Base-by-base conservation (phyloP, 192 early-diverging fungal genomes). In the Coemansia sp. region DNA sequence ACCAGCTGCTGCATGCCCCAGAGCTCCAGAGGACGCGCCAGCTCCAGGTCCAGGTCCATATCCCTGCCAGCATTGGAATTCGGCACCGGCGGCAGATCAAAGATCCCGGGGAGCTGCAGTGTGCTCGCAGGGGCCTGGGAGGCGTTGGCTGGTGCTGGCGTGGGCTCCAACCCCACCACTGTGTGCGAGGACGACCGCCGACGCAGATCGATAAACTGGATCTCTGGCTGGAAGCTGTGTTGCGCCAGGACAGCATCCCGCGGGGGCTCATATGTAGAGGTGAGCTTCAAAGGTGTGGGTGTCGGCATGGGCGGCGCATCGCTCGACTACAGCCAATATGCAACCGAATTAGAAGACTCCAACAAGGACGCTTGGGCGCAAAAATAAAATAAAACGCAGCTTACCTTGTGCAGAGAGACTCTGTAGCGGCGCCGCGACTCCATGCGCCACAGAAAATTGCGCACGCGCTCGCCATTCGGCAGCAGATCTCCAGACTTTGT, bases 401-500 rank as follows among this genome's bases (percentile, higher is more conserved):
- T 65, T 70, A 60, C 69, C 42, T 42, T 37, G 39, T 23, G 34
- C 13, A 26, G 42, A 55, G 38, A 18, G 23, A 16, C 45, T 28
- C 39, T 59, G 11, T 9, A 26, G 4, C 62, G 43, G 2, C 62
- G 63, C 2, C 38, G 51, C 24, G 28, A 55, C 28, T 67, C 58
- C 70, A 82, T 82, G 42, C 79, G 79, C 79, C 79, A 82, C 18
- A 82, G 79, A 36, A 76, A 23, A 38, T 82, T 82, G 50, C 79
- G 73, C 31, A 68, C 64, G 9, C 79, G 73, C 33, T 60, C 16
- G 57, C 79, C 73, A 55, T 73, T 69, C 8, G 79, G 74, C 64
- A 76, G 16, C 39, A 76, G 26, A 21, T 46, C 21, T 23, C 69
- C 74, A 5, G 74, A 80, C 38, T 51, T 57, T 23, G 55, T 74